These are phyloP conservation scores for Trypanosoma theileri DNA, from an alignment of 208 protist species.

Conservation along the genomic window DNA sequence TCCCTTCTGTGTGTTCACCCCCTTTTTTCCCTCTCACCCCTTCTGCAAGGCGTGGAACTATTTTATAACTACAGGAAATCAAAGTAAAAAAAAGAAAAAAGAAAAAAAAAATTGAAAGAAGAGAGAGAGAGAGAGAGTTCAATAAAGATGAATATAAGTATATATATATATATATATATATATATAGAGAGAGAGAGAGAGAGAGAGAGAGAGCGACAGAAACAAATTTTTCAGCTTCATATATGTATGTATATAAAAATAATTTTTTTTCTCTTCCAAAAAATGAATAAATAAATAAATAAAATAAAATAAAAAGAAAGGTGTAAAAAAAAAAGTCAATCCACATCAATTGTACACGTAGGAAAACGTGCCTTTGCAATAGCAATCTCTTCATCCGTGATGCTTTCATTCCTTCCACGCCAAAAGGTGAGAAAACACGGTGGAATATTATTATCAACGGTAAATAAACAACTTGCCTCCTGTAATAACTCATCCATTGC, in stretches of 20 bases:
- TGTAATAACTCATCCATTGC: background rate
- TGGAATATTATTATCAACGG: background rate
- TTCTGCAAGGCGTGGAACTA: too few relatives aligned
- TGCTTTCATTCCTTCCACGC: slow-evolving; percentile 8
- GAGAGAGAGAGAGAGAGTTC: background rate
- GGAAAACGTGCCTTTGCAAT: slow-evolving; percentile 10
- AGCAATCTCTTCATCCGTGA: slow-evolving; percentile 3
- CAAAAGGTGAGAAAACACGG: slow-evolving; percentile 21
- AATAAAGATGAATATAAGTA: slow-evolving; percentile 7
- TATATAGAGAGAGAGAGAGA: background rate
- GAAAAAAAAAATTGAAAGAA: slow-evolving; percentile 19
- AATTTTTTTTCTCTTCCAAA: background rate
- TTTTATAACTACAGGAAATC: background rate
- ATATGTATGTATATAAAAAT: too few relatives aligned
- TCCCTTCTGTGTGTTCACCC: too few relatives aligned
- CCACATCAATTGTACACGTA: slow-evolving; percentile 10
- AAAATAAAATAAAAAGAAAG: background rate
- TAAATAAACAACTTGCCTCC: slow-evolving; percentile 5
- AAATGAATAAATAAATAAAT: background rate
- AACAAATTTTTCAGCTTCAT: too few relatives aligned
- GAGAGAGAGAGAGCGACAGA: too few relatives aligned
- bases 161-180: slow-evolving; percentile 4
- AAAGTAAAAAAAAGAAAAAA: slow-evolving; percentile 15
- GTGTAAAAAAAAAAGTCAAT: slow-evolving; percentile 5
- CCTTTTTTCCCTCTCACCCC: too few relatives aligned